Base-by-base conservation (phyloP, 2,329 filamentous ascomycete species). In the Ophiosphaerella herpotricha region DNA sequence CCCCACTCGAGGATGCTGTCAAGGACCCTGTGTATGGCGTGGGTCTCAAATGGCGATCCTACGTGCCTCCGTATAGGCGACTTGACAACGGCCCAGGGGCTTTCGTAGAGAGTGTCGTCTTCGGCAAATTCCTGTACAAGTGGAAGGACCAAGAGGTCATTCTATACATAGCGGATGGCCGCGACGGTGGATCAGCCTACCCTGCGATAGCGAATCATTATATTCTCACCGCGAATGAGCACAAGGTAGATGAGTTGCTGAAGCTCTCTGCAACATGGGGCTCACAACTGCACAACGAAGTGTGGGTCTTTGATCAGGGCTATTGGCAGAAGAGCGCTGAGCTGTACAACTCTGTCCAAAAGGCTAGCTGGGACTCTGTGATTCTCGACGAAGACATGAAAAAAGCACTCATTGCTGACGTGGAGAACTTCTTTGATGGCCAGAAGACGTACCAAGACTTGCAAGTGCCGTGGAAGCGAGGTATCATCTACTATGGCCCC, bases 391-490 rank as follows among this genome's bases (percentile, higher is more conserved):
- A 80, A 24, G 74, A 74, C 8, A 87, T 87, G 81, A 90, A 90
- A 75, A 78, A 81, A 54, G 73, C 79, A 7, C 78, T 90, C 45
- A 82, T 86, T 40, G 76, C 80, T 4, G 86, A 89, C 64, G 83
- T 88, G 36, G 71, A 82, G 36, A 80, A 81, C 39, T 90, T 90
- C 73, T 90, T 86, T 65, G 76, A 82, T 43, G 78, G 77, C 0
- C 75, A 78, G 29, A 78, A 81, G 5, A 83, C 82, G 2, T 90
- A 89, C 62, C 64, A 75, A 4, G 74, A 80, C 40, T 76, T 89
- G 37, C 79, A 79, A 52, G 85, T 89, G 4, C 85, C 87, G 0
- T 90, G 87, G 86, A 89, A 90, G 77, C 75, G 86, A 39, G 86
- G 86, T 0, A 74, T 88, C 38, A 88, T 89, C 50, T 88, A 86